A percentile compares a stretch with the other conserved stretches of the same genome.
Evolutionary conservation across 306 rosid species (phyloP).

Genomic region (Ziziphus jujuba): DNA sequence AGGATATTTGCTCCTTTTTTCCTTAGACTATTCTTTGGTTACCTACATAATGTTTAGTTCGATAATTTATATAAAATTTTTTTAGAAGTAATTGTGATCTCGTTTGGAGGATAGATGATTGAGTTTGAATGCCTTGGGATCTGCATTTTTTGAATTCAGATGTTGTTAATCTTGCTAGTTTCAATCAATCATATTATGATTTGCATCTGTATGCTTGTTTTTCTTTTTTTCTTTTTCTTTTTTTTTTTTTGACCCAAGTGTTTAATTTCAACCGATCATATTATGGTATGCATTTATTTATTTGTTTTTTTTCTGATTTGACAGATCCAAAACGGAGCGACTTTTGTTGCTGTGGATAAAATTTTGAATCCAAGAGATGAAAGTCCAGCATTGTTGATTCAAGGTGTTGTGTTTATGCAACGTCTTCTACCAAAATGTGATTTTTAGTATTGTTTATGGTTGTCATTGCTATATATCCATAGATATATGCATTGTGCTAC

Average conservation of each 20-base stretch:
- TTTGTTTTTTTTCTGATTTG: conserved; percentile 42
- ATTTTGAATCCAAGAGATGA: conserved; percentile 77
- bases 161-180: too few species aligned
- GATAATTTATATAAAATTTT: too few species aligned
- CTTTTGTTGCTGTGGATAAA: conserved; percentile 84
- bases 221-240: background rate
- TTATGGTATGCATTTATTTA: conserved; percentile 20
- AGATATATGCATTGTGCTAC: conserved; percentile 3
- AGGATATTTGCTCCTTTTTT: too few species aligned
- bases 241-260: too few species aligned
- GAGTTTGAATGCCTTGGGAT: too few species aligned
- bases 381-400: conserved; percentile 79
- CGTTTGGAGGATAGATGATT: background rate
- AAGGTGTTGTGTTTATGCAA: conserved; percentile 51
- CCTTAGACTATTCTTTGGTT: too few species aligned
- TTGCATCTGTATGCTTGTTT: background rate
- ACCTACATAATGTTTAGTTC: too few species aligned
- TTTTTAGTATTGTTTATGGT: conserved; percentile 19
- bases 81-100: too few species aligned
- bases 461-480: conserved; percentile 5
- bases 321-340: conserved; percentile 94
- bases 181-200: too few species aligned
- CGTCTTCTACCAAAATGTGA: conserved; percentile 13
- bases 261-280: conserved; percentile 21
- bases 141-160: too few species aligned